Evolutionary conservation across 371 early-diverging fungal species (phyloP).

Genomic region (Nematocida sp.): DNA sequence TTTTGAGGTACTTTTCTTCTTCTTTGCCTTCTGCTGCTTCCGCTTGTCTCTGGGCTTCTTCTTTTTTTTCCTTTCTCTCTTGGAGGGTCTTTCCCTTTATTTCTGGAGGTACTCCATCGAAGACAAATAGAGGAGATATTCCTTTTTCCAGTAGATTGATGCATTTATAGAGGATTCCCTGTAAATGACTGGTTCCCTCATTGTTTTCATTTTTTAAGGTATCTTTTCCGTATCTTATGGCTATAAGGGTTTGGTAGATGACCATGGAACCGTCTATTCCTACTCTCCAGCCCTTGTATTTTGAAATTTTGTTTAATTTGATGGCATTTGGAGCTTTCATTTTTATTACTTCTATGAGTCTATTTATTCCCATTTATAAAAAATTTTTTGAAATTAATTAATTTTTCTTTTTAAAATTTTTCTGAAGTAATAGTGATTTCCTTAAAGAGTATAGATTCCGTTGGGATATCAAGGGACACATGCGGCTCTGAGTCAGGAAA

Average conservation of each 20-base stretch:
- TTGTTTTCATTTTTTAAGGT: constrained; percentile 71
- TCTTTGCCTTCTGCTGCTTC: constrained; percentile 69
- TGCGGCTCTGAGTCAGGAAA: neutral
- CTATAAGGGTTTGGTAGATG: constrained; percentile 97
- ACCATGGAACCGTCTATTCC: constrained; percentile 95
- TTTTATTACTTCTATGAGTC: constrained; percentile 82
- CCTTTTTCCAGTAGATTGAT: constrained; percentile 95
- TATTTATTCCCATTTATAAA: constrained; percentile 75
- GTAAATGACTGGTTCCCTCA: constrained; percentile 87
- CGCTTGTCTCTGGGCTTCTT: constrained; percentile 61
- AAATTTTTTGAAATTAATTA: neutral
- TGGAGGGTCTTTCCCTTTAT: constrained; percentile 73
- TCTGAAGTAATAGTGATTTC: neutral
- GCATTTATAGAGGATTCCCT: constrained; percentile 95
- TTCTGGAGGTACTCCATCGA: constrained; percentile 95
- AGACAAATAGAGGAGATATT: constrained; percentile 92
- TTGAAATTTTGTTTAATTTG: constrained; percentile 75
- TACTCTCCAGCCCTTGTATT: constrained; percentile 86
- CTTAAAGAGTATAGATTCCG: neutral
- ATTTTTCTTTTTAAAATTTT: neutral
- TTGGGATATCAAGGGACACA: neutral
- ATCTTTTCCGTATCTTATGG: constrained; percentile 71
- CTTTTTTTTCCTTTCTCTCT: constrained; percentile 78
- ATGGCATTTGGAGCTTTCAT: constrained; percentile 81
- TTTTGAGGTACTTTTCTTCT: constrained; percentile 78